Base-by-base conservation (phyloP, 139 green algal species). In the Edaphochlamys debaryana region DNA sequence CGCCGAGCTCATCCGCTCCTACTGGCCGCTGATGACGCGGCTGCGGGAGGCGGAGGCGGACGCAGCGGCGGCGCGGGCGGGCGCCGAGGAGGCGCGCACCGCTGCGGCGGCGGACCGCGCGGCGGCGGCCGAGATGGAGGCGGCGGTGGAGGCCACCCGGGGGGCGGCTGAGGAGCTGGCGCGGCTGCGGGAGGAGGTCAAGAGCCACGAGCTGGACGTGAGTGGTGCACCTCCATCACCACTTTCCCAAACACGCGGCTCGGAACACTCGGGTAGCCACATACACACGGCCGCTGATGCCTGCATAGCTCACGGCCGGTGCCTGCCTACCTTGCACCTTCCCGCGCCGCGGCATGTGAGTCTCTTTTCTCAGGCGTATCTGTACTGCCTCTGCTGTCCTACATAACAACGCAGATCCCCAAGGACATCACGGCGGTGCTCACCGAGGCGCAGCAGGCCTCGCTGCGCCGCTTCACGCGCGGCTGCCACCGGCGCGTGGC, bases 21-120 rank as follows among this genome's bases (percentile, higher is more conserved):
- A 93, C 80, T 93, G 89, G 89, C 86, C 89, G 37, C 67, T 93
- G 2, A 88, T 91, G 85, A 60, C 77, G 8, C 86, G 87, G 0
- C 77, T 93, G 30, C 45, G 74, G 32, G 70, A 87, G 54, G 84
- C 78, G n/a, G 83, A 88, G 69, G 85, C 69, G 20, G 68, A 60
- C 30, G 70, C 64, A 30, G 73, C 37, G 5, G 62, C 36, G 32
- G 69, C 72, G 1, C 72, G 34, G 11, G n/a, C 68, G 69, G 45
- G 75, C 75, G 79, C 67, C 32, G 67, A 25, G 0, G 52, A 36
- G 38, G 74, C 63, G 32, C 37, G 70, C 30, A 64, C 72, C 27
- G 20, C 38, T 37, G 81, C 60, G 36, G 72, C 27, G 45, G 48
- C 27, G 6, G 81, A 67, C 30, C 52, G 40, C 13, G 56, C 15